Conservation (phyloP, 192 early-diverging fungal genomes). For the Allomyces arbusculus region DNA sequence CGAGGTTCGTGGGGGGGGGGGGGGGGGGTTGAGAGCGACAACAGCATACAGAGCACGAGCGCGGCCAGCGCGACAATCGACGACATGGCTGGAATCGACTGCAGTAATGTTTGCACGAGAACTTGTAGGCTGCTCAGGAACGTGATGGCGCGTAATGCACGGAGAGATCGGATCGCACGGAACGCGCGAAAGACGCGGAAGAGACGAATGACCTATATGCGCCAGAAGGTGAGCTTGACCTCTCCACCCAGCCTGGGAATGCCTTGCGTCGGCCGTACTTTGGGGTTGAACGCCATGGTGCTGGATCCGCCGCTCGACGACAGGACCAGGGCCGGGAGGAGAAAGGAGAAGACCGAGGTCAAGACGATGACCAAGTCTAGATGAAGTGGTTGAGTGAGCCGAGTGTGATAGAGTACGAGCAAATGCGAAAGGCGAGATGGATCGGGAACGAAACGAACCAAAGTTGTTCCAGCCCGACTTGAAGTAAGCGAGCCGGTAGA, state of each 20-base stretch:
- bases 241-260: neutral
- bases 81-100: constrained; percentile 20
- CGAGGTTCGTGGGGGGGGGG: neutral
- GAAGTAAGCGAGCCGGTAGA: constrained; percentile 12
- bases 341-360: constrained; percentile 9
- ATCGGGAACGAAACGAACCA: neutral
- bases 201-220: constrained; percentile 4
- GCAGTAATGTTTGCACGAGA: constrained; percentile 13
- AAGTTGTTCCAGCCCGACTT: constrained; percentile 13
- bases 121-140: constrained; percentile 13
- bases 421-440: neutral
- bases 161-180: constrained; percentile 9
- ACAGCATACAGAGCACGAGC: constrained; percentile 12
- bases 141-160: constrained; percentile 11
- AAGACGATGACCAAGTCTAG: constrained; percentile 12
- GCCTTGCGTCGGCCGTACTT: neutral
- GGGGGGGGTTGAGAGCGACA: neutral
- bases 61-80: constrained; percentile 12
- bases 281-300: constrained; percentile 7
- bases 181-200: constrained; percentile 11
- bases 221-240: neutral
- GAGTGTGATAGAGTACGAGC: too few relatives aligned
- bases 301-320: neutral
- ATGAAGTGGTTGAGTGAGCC: too few relatives aligned
- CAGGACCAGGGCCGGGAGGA: constrained; percentile 3